A percentile compares a stretch with the other conserved stretches of the same genome.
These are phyloP conservation scores for Chrysosporium queenslandicum DNA, from an alignment of 2,329 filamentous ascomycete species.

Conservation along the genomic window DNA sequence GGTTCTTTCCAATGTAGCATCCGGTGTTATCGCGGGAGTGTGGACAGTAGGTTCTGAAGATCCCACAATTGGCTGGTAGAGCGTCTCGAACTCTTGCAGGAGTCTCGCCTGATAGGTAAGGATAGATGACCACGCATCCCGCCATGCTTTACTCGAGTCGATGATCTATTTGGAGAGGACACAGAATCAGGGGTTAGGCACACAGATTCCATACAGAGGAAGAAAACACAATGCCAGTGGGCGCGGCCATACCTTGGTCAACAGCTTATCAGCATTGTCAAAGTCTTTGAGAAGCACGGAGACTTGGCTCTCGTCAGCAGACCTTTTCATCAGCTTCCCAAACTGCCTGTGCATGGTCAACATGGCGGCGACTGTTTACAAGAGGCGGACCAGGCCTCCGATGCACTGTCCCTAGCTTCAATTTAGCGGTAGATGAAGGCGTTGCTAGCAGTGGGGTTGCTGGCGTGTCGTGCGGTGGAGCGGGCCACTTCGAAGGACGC, in stretches of 20 bases:
- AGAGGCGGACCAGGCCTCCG: neutral
- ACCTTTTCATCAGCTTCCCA: slow-evolving; percentile 59
- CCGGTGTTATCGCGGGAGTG: slow-evolving; percentile 51
- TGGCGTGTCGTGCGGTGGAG: too few species aligned
- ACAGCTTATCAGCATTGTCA: slow-evolving; percentile 64
- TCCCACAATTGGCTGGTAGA: slow-evolving; percentile 68
- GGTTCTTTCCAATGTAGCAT: slow-evolving; percentile 53
- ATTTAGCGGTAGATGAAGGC: neutral
- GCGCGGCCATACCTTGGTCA: slow-evolving; percentile 53
- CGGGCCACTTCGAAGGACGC: too few species aligned
- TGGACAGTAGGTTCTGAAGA: slow-evolving; percentile 49
- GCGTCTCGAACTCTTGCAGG: slow-evolving; percentile 55
- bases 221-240: slow-evolving; percentile 8
- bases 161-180: slow-evolving; percentile 48
- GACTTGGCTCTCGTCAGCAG: slow-evolving; percentile 67
- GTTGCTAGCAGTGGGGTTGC: too few species aligned
- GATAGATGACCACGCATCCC: slow-evolving; percentile 66
- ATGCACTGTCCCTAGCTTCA: neutral
- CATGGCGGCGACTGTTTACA: slow-evolving; percentile 21
- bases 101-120: slow-evolving; percentile 58
- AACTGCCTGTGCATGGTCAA: slow-evolving; percentile 58
- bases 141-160: slow-evolving; percentile 64
- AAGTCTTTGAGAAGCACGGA: slow-evolving; percentile 67
- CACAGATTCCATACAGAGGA: neutral
- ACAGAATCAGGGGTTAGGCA: neutral